phyloP scores from a whole-genome alignment of 208 protist species.

The Strigomonas galati region DNA sequence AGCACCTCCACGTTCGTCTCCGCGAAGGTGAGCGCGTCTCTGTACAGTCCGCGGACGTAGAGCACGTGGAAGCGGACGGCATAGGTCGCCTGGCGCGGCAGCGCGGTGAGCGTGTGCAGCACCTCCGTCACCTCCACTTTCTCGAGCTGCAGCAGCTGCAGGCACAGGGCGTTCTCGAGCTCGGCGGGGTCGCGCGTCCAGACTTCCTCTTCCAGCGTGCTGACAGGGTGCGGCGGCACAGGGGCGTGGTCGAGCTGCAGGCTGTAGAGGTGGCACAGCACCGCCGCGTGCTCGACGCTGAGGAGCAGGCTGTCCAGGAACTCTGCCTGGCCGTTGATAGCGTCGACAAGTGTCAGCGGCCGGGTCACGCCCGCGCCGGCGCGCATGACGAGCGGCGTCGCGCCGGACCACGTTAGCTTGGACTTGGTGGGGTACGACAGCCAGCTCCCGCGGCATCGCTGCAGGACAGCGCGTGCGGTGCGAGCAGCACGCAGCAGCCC shows the following conservation, averaged over 20 bases:
- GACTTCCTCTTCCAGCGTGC: conserved; percentile 32
- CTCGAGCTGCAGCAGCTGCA: conserved; percentile 33
- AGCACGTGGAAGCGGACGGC: background rate
- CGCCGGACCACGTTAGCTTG: background rate
- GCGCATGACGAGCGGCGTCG: background rate
- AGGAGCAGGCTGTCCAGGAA: conserved; percentile 42
- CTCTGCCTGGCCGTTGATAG: conserved; percentile 51
- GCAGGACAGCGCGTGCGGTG: no score
- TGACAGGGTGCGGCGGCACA: conserved; percentile 14
- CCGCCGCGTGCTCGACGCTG: conserved; percentile 30
- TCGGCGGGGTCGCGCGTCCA: conserved; percentile 31
- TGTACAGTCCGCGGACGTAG: background rate
- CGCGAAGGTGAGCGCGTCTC: background rate
- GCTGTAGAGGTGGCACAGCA: conserved; percentile 53
- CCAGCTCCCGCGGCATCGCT: no score
- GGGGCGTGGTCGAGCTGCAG: conserved; percentile 28
- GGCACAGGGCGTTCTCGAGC: conserved; percentile 37
- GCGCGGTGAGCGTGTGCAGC: conserved; percentile 10
- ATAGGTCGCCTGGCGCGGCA: background rate
- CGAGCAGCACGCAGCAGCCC: no score
- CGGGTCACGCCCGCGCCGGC: conserved; percentile 4
- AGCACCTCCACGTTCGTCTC: background rate
- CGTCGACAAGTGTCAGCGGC: conserved; percentile 22
- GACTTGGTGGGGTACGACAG: no score
- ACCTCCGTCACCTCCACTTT: conserved; percentile 12